Evolutionary conservation across 1,284 basidiomycete species (phyloP).

Genomic region (Schizophyllum amplum): DNA sequence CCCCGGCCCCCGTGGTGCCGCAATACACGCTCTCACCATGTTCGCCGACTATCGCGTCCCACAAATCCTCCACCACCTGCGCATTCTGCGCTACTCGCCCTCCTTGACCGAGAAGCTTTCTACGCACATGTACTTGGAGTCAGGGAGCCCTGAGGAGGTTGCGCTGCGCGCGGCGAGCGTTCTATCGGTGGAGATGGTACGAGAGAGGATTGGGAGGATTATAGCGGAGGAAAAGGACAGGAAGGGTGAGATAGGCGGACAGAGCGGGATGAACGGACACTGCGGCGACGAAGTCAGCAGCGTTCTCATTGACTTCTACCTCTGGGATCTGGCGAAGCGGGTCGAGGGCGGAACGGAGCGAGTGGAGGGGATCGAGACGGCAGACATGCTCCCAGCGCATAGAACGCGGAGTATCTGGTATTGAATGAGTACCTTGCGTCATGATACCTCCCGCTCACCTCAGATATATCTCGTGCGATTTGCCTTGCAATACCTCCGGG

Average conservation of each 20-base stretch:
- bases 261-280: conserved; percentile 12
- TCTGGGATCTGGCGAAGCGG: conserved; percentile 80
- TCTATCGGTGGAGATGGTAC: conserved; percentile 65
- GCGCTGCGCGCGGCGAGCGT: conserved; percentile 69
- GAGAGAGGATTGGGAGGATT: conserved; percentile 38
- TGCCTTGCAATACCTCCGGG: too few relatives aligned
- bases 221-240: conserved; percentile 16
- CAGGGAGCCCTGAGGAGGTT: conserved; percentile 59
- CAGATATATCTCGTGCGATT: too few relatives aligned
- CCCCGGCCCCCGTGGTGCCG: conserved; percentile 42
- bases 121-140: conserved; percentile 32
- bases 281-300: conserved; percentile 41
- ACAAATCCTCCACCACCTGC: conserved; percentile 74
- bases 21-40: conserved; percentile 69
- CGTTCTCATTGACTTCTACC: conserved; percentile 77
- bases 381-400: conserved; percentile 60
- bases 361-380: conserved; percentile 48
- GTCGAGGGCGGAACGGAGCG: conserved; percentile 53
- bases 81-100: conserved; percentile 60
- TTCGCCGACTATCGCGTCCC: conserved; percentile 85
- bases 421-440: too few relatives aligned
- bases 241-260: too few relatives aligned
- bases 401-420: conserved; percentile 81
- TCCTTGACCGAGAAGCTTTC: conserved; percentile 41
- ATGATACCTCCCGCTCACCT: too few relatives aligned